These are phyloP conservation scores for Mucor mucedo DNA, from an alignment of 371 early-diverging fungal species.

Conservation along the genomic window DNA sequence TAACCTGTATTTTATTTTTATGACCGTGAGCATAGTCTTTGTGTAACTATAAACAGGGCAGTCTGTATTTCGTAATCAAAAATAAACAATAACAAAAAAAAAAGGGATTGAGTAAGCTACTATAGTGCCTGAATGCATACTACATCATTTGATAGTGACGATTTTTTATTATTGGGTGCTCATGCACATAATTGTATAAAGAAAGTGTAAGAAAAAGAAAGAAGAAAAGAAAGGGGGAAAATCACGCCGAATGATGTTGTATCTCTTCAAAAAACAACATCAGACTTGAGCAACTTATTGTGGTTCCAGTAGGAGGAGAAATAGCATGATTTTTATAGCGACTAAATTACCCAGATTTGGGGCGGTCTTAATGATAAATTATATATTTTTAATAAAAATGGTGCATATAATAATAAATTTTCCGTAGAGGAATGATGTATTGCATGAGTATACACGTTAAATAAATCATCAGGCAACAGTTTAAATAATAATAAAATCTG, in stretches of 20 bases:
- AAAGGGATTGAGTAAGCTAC: too few species aligned
- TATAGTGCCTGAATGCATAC: too few species aligned
- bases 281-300: background rate
- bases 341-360: background rate
- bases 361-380: background rate
- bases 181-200: background rate
- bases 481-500: background rate
- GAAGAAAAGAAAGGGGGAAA: background rate
- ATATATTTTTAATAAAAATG: conserved; percentile 1
- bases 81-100: too few species aligned
- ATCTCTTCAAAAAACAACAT: background rate
- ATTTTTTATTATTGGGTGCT: too few species aligned
- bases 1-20: too few species aligned
- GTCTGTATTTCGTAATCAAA: too few species aligned
- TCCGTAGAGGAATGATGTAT: background rate
- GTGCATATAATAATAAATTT: background rate
- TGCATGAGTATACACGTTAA: background rate
- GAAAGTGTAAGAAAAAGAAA: background rate
- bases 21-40: too few species aligned
- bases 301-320: too few species aligned
- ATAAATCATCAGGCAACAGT: background rate
- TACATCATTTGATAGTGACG: too few species aligned
- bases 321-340: background rate
- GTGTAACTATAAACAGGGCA: too few species aligned
- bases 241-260: background rate